Conservation (phyloP, 2,329 filamentous ascomycete genomes). For the Alternaria sp. region DNA sequence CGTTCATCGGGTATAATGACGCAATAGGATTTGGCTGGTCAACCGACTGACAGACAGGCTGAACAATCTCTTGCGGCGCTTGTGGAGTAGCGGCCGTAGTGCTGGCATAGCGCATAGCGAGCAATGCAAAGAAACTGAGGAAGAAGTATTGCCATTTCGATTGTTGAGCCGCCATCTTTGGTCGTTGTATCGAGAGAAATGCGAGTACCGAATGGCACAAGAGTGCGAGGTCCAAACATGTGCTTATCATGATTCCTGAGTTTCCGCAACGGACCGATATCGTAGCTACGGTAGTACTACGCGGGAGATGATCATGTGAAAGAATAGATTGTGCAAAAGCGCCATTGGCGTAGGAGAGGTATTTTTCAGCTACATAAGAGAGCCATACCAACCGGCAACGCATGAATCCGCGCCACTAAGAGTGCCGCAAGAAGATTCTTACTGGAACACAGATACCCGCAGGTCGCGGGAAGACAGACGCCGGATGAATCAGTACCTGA, state of each 20-base stretch:
- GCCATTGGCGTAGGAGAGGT: constrained; percentile 2
- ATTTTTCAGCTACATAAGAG: constrained; percentile 19
- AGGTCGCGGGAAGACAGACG: constrained; percentile 10
- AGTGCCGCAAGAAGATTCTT: constrained; percentile 15
- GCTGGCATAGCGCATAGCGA: constrained; percentile 37
- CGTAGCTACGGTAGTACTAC: neutral
- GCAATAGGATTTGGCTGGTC: constrained; percentile 60
- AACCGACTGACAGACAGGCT: constrained; percentile 32
- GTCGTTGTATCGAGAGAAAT: constrained; percentile 37
- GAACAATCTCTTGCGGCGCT: neutral
- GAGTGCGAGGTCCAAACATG: constrained; percentile 43
- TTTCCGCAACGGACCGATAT: constrained; percentile 6
- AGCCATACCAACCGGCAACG: constrained; percentile 23
- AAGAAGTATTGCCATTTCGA: constrained; percentile 39
- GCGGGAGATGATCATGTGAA: constrained; percentile 9
- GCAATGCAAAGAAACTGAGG: constrained; percentile 37
- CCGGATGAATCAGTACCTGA: constrained; percentile 21
- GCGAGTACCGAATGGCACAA: constrained; percentile 44
- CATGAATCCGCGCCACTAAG: constrained; percentile 36
- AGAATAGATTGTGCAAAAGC: constrained; percentile 6
- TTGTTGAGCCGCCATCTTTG: constrained; percentile 32
- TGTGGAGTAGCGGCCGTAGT: constrained; percentile 19
- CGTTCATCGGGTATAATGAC: constrained; percentile 55
- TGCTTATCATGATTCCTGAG: constrained; percentile 32
- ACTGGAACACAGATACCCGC: constrained; percentile 26